Evolutionary conservation across 176 grass and related monocot species (phyloP).

Genomic region (Pharus latifolius): DNA sequence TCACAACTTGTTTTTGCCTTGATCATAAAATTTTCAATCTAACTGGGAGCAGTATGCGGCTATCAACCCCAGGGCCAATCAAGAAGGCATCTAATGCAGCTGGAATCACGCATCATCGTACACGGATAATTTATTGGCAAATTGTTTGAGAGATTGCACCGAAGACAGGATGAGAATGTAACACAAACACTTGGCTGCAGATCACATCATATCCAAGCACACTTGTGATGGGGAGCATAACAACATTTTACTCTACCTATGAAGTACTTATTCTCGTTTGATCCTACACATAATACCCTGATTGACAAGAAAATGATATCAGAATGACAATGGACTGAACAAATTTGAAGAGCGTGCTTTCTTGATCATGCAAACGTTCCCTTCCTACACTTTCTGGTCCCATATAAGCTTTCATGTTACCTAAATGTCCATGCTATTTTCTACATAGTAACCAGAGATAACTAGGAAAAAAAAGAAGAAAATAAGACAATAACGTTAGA

Average conservation of each 20-base stretch:
- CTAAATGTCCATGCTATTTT: slow-evolving; percentile 19
- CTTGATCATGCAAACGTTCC: slow-evolving; percentile 24
- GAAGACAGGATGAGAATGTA: neutral
- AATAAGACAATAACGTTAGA: slow-evolving; percentile 18
- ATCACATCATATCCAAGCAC: neutral
- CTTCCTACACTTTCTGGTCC: slow-evolving; percentile 1
- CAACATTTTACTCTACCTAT: slow-evolving; percentile 6
- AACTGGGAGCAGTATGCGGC: too few species aligned
- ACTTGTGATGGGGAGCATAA: neutral
- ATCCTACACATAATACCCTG: slow-evolving; percentile 11
- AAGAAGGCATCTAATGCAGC: too few species aligned
- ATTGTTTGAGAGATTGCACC: too few species aligned
- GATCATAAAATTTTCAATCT: too few species aligned
- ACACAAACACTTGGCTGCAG: neutral
- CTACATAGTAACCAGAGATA: slow-evolving; percentile 12
- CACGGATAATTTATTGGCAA: too few species aligned
- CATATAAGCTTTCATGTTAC: neutral
- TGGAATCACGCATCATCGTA: too few species aligned
- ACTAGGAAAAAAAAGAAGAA: slow-evolving; percentile 9
- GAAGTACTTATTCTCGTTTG: slow-evolving; percentile 22
- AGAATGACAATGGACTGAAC: slow-evolving; percentile 11
- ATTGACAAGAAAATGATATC: neutral
- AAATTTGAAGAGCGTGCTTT: slow-evolving; percentile 20
- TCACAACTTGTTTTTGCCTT: too few species aligned
- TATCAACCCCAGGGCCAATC: too few species aligned